Base-by-base conservation (phyloP, 305 asterid species). In the Solanum hybrid region DNA sequence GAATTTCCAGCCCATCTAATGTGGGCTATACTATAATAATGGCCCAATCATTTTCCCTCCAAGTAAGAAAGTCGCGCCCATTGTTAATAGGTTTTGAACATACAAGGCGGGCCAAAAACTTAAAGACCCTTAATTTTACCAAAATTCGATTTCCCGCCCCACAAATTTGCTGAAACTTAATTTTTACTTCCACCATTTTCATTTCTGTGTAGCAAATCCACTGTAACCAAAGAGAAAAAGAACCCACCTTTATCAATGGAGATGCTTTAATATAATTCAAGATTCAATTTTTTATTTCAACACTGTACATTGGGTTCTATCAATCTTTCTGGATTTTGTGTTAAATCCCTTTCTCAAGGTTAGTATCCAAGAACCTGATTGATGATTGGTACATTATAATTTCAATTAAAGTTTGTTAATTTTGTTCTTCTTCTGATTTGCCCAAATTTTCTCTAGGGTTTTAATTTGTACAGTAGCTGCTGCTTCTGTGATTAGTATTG, bases 111-210 rank as follows among this genome's bases (percentile, higher is more conserved):
- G 39, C 26, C 71, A 14, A 81, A 82, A 24, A 81, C 71, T 42
- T 1, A 5, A 57, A 57, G 87, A 82, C 87, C 69, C 67, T 18
- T 40, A n/a, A 13, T 26, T 82, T 82, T 26, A 40, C 69, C 87
- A 83, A 83, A 83, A 83, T 28, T 83, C 73, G 31, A 83, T 83
- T 42, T 83, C 87, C 87, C 87, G 87, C 87, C 40, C 87, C 87
- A 9, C 37, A 83, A 83, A 46, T 16, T 46, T 42, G 29, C 74
- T 28, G 2, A 46, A 83, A 46, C 87, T 83, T 61, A 20, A 7
- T 61, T 61, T 61, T 46, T 83, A 46, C 69, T 42, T 29, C 1
- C 73, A 28, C 87, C 87, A 83, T 83, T 42, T 40, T 5, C 57
- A 79, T 79, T 79, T 36, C 57, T 79, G 16, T 22, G 5, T 36